Percentiles rank a stretch among this genome's conserved stretches.
Conservation (phyloP, 257 asterid genomes). For the Haberlea rhodopensis region DNA sequence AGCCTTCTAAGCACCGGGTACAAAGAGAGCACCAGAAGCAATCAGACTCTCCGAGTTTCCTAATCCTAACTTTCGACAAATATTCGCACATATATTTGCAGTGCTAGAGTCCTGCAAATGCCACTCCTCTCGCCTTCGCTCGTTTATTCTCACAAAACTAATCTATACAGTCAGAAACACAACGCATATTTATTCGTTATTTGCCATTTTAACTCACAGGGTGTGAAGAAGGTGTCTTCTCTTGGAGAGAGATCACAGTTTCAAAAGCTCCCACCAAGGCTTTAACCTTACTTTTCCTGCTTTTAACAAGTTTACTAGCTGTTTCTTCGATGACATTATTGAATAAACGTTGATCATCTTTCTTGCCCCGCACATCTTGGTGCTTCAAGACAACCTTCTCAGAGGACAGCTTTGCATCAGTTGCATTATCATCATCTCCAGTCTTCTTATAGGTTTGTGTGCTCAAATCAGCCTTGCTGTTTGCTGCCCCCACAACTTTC, state of each 20-base stretch:
- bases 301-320: conserved; percentile 75
- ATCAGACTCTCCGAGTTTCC: conserved; percentile 26
- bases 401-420: conserved; percentile 25
- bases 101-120: conserved; percentile 21
- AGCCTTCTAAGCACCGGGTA: conserved; percentile 16
- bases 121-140: conserved; percentile 24
- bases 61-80: conserved; percentile 19
- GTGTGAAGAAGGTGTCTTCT: conserved; percentile 47
- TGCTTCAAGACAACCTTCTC: conserved; percentile 61
- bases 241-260: conserved; percentile 81
- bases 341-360: conserved; percentile 65
- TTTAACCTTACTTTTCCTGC: conserved; percentile 86
- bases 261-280: conserved; percentile 95
- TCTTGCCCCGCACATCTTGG: conserved; percentile 62
- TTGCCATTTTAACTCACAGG: conserved; percentile 32
- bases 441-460: conserved; percentile 41
- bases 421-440: conserved; percentile 26
- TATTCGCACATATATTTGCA: conserved; percentile 16
- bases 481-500: conserved; percentile 41
- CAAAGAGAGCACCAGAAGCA: conserved; percentile 21
- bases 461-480: conserved; percentile 36
- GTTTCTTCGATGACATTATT: conserved; percentile 84
- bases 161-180: conserved; percentile 22
- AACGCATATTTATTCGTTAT: background rate
- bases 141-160: conserved; percentile 25